Base-by-base conservation (phyloP, 805 yeast species). In the Saturnispora quitensis region DNA sequence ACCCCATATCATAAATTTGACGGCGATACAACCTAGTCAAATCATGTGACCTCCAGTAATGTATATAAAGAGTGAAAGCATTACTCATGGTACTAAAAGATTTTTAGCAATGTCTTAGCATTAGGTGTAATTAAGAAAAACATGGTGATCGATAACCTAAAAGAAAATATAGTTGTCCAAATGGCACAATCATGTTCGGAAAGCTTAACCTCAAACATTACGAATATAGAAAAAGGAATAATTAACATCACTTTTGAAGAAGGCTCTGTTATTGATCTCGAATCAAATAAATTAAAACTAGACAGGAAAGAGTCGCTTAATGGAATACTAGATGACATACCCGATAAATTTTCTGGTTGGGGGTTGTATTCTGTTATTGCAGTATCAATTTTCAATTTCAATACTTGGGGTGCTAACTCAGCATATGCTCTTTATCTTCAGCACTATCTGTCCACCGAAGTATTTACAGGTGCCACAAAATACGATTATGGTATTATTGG, bases 281-380 rank as follows among this genome's bases (percentile, higher is more conserved):
- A 28, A 18, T 10, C 20, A 27, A 18, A 38, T 18, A 27, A 35
- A 5, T 15, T 17, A 18, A 18, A 24, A 33, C 31, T 55, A 5
- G 45, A 43, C 22, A 50, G 48, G 17, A 31, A 44, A 3, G 45
- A 45, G 24, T 48, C 59, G 2, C 36, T 50, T 4, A 48, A 28
- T 35, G 53, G 56, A 12, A 34, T 54, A 17, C 50, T 31, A 33
- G 53, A 54, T 20, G 67, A 58, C 3, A 65, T 68, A 0, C 82
- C 83, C 1, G 89, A 84, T 63, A 83, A 81, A 44, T 89, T 89
- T 2, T 75, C 78, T 53, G 87, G 85, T 1, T 81, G 88, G 84
- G 79, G 83, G 0, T 72, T 81, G 20, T 20, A 60, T 3, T 50
- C 61, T 18, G 75, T 77, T 18, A 53, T 76, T 13, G 78, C 81